Conservation (phyloP, 306 rosid genomes). For the Pachyrhizus erosus region DNA sequence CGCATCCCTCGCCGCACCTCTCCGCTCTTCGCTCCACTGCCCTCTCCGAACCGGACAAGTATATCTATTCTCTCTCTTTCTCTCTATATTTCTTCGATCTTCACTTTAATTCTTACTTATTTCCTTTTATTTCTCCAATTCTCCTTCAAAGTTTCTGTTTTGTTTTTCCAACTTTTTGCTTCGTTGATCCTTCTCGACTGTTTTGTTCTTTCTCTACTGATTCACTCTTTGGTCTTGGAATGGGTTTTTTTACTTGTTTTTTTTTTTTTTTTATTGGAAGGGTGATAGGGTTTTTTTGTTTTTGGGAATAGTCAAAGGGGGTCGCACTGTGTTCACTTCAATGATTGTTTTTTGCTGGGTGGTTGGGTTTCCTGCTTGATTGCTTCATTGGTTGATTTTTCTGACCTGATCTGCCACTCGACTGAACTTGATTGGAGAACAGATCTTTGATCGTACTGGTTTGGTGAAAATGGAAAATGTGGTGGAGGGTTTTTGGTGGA, state of each 20-base stretch:
- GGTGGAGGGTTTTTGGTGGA: neutral
- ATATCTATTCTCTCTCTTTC: too few species aligned
- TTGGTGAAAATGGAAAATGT: neutral
- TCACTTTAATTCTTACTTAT: neutral
- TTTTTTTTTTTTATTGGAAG: neutral
- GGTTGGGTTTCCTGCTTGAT: conserved; percentile 21
- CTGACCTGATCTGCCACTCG: conserved; percentile 36
- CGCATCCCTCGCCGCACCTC: conserved; percentile 61
- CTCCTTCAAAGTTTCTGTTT: neutral
- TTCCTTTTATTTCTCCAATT: neutral
- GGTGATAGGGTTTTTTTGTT: neutral
- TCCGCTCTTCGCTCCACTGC: conserved; percentile 78
- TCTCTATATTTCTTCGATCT: conserved; percentile 8
- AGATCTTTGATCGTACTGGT: neutral
- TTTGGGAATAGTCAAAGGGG: conserved; percentile 20
- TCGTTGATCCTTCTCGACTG: neutral
- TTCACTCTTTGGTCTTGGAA: neutral
- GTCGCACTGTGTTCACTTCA: neutral
- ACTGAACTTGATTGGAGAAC: neutral
- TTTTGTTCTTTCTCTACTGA: neutral
- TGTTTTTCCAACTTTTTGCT: neutral
- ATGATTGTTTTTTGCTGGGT: neutral
- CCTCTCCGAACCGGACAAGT: conserved; percentile 85
- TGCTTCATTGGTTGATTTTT: neutral
- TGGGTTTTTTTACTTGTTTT: neutral